Base-by-base conservation (phyloP, 2,329 filamentous ascomycete genomes). In the Pleomassaria siparia region DNA sequence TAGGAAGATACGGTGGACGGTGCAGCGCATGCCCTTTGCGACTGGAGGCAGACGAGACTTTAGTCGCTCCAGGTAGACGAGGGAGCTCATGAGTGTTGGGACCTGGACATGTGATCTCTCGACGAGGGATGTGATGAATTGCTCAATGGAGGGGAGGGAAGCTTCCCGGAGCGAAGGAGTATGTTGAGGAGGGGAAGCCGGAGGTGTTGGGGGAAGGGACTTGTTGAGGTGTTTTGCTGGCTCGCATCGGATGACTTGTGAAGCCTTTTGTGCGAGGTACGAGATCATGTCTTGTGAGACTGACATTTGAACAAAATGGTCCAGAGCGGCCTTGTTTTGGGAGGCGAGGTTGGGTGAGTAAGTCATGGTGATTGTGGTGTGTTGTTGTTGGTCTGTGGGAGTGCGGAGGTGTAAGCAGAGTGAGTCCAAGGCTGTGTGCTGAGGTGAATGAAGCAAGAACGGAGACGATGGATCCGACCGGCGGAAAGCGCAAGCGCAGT, bases 1-100 rank as follows among this genome's bases (percentile, higher is more conserved):
- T 40, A 99, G 82, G 76, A 99, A 97, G 80, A 99, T 97, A 63
- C 94, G 88, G 78, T 99, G 94, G 39, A 92, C 90, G 20, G 94
- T 97, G 80, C 94, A 97, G 62, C 88, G 86, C 75, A 97, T 89
- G 56, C 94, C 94, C 76, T 96, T 96, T 62, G 94, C 92, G 68
- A 96, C 91, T 49, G 92, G 89, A 58, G 95, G 92, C 22, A 99
- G 84, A 60, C 89, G 86, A 43, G 86, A 81, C 74, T 87, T 88
- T 65, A 99, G 82, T 51, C 91, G 84, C 66, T 82, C 84, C 47
- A 99, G 86, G 79, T 96, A 99, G 70, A 97, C 91, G 32, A 99
- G 82, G 7, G 91, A 91, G 28, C 90, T 92, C 94, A 99, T 97
- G 59, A 99, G 82, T 7, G 94, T 99, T 11, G 94, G 89, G 44